Conservation (phyloP, 441 rosid species). For the Populus trichocarpa region DNA sequence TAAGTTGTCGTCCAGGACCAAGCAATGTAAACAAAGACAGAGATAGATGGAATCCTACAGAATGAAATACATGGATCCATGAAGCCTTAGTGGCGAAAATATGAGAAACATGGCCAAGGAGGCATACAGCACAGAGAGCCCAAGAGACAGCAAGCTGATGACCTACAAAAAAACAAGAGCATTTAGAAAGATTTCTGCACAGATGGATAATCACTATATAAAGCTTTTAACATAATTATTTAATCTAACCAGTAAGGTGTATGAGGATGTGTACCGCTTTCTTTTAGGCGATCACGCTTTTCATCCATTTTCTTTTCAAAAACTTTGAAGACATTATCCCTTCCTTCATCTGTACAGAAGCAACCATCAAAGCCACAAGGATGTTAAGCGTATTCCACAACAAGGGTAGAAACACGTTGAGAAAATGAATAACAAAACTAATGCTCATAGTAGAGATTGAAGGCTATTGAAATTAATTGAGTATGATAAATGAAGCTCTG, state of each 20-base stretch:
- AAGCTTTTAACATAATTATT: not conserved
- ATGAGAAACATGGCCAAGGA: conserved; percentile 90
- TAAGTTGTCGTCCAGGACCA: conserved; percentile 94
- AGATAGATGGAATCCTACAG: conserved; percentile 88
- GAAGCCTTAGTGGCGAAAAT: conserved; percentile 63
- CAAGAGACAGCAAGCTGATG: conserved; percentile 93
- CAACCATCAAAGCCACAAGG: conserved; percentile 22
- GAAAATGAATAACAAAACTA: not conserved
- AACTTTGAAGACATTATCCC: conserved; percentile 60
- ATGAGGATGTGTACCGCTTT: conserved; percentile 58
- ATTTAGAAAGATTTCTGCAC: conserved; percentile 21
- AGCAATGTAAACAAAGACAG: conserved; percentile 84
- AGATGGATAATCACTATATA: not conserved
- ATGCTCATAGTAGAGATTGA: not conserved
- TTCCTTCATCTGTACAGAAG: conserved; percentile 55
- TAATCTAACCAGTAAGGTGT: not conserved
- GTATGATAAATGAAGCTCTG: not conserved
- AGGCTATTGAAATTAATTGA: not conserved
- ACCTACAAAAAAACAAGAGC: conserved; percentile 39
- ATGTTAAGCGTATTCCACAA: conserved; percentile 2
- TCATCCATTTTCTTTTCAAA: conserved; percentile 86
- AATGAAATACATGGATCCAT: conserved; percentile 82
- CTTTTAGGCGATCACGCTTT: conserved; percentile 66
- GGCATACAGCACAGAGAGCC: conserved; percentile 98
- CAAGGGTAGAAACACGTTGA: not conserved